A percentile compares a stretch with the other conserved stretches of the same genome.
Evolutionary conservation across 2,329 filamentous ascomycete species (phyloP).

Genomic region (Fusarium nurragi): DNA sequence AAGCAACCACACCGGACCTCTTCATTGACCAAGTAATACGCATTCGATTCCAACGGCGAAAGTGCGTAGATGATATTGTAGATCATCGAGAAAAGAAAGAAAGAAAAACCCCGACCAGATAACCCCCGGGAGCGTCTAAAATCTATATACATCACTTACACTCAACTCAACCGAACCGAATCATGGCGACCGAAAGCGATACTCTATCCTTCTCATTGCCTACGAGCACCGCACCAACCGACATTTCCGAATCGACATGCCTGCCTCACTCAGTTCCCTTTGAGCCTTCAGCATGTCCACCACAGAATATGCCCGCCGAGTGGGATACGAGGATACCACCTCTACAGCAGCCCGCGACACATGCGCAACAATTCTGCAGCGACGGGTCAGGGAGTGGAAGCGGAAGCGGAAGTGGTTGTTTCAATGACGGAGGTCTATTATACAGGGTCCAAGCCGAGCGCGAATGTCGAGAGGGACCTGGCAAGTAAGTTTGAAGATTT

Average conservation of each 20-base stretch:
- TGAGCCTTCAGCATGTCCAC: conserved; percentile 24
- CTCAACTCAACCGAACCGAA: neutral
- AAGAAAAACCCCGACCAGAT: neutral
- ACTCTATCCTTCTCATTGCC: conserved; percentile 47
- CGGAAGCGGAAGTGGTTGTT: conserved; percentile 33
- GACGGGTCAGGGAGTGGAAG: conserved; percentile 5
- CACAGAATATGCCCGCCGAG: conserved; percentile 34
- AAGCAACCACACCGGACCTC: neutral
- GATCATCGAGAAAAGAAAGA: neutral
- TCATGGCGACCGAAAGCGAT: conserved; percentile 49
- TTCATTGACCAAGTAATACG: neutral
- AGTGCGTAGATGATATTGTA: conserved; percentile 29
- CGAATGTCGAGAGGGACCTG: conserved; percentile 42
- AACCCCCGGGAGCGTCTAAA: conserved; percentile 14
- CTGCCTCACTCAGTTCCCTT: conserved; percentile 33
- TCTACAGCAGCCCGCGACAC: conserved; percentile 11
- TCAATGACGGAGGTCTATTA: conserved; percentile 42
- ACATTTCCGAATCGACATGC: conserved; percentile 45
- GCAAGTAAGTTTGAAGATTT: conserved; percentile 37
- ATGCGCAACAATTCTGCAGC: conserved; percentile 22
- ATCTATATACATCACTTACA: neutral
- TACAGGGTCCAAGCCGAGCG: conserved; percentile 43
- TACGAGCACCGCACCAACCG: conserved; percentile 47
- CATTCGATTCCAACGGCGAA: neutral
- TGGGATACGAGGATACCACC: conserved; percentile 47